phyloP scores from a whole-genome alignment of 768 basidiomycete species.

The Tylopilus sp. region DNA sequence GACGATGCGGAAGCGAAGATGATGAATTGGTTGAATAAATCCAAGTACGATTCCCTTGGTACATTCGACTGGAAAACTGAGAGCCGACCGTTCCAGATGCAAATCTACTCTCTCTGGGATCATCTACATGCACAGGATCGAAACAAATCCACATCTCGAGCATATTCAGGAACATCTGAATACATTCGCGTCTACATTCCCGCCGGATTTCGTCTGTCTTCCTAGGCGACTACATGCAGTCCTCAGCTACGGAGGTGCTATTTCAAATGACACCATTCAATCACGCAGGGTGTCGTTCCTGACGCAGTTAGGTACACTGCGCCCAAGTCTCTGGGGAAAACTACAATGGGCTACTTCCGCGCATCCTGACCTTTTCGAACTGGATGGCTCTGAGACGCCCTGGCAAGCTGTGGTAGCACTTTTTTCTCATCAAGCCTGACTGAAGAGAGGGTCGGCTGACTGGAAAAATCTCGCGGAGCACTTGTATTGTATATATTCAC shows the following conservation, averaged over 20 bases:
- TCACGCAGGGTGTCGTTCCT: not conserved
- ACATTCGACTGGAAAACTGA: not conserved
- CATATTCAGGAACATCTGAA: constrained; percentile 2
- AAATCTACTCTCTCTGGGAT: constrained; percentile 4
- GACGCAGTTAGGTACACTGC: not conserved
- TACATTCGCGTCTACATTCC: constrained; percentile 5
- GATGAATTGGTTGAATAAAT: constrained; percentile 5
- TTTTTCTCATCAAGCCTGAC: not conserved
- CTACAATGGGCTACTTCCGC: not conserved
- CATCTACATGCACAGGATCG: constrained; percentile 17
- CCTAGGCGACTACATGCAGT: constrained; percentile 4
- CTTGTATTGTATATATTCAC: too few relatives aligned
- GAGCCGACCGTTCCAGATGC: not conserved
- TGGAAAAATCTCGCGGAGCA: too few relatives aligned
- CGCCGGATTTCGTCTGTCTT: not conserved
- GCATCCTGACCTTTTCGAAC: not conserved
- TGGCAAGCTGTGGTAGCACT: constrained; percentile 12
- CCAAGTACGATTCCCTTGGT: not conserved
- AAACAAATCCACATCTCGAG: not conserved
- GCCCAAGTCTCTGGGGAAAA: not conserved
- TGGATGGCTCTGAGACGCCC: not conserved
- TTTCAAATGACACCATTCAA: fast-evolving
- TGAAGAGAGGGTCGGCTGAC: too few relatives aligned
- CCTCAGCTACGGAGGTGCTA: not conserved
- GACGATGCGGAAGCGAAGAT: too few relatives aligned